phyloP scores from a whole-genome alignment of 345 rosid genomes.

The Eucalyptus tenuipes region DNA sequence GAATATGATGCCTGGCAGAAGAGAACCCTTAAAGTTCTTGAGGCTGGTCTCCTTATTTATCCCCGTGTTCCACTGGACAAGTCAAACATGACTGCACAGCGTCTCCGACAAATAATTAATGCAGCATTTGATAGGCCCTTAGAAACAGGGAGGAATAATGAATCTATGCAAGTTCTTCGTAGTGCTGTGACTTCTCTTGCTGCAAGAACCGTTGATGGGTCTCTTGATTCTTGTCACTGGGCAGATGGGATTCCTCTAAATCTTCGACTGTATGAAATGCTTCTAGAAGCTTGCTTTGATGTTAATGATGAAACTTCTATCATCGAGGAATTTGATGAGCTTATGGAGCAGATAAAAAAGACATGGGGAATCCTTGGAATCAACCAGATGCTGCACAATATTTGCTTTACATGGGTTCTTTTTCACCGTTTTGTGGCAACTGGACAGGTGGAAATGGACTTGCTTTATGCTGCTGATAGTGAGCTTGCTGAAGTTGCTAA shows the following conservation, averaged over 20 bases:
- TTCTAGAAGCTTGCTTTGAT: conserved; percentile 84
- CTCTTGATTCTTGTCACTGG: conserved; percentile 85
- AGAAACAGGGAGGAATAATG: conserved; percentile 90
- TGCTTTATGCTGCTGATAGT: conserved; percentile 68
- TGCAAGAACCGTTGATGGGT: conserved; percentile 63
- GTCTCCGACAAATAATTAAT: conserved; percentile 62
- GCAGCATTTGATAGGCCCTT: conserved; percentile 64
- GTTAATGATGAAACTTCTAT: conserved; percentile 50
- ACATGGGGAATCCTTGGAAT: conserved; percentile 91
- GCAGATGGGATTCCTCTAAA: conserved; percentile 94
- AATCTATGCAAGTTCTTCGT: conserved; percentile 90
- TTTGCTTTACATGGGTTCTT: conserved; percentile 90
- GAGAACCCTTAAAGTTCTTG: conserved; percentile 76
- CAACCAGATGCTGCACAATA: conserved; percentile 73
- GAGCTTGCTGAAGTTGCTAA: conserved; percentile 82
- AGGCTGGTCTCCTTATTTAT: conserved; percentile 79
- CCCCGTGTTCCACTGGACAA: conserved; percentile 79
- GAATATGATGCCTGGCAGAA: conserved; percentile 85
- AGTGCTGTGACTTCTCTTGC: conserved; percentile 78
- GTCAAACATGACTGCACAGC: conserved; percentile 42
- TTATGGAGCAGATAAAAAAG: conserved; percentile 95
- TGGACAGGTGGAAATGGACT: conserved; percentile 66
- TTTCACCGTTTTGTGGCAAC: conserved; percentile 77
- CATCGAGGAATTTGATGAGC: conserved; percentile 88
- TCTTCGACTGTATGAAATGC: conserved; percentile 76